These are phyloP conservation scores for Gigaspora rosea DNA, from an alignment of 192 early-diverging fungal genomes.

Conservation along the genomic window DNA sequence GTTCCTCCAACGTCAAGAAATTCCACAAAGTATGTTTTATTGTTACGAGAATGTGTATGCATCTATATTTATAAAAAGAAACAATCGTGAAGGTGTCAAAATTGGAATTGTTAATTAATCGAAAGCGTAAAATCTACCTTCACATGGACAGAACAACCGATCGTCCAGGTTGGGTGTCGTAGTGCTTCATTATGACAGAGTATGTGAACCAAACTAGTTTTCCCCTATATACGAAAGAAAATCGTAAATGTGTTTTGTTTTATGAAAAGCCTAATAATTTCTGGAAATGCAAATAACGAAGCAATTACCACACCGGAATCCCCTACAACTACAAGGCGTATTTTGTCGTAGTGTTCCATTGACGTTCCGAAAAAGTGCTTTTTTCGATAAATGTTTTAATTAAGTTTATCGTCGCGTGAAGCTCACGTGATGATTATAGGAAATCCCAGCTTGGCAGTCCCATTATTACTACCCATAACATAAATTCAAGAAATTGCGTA, in stretches of 20 bases:
- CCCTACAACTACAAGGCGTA: slow-evolving; percentile 28
- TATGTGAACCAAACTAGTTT: slow-evolving; percentile 55
- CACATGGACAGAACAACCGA: slow-evolving; percentile 56
- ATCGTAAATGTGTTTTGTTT: not conserved
- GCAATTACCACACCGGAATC: slow-evolving; percentile 33
- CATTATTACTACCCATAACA: too few species aligned
- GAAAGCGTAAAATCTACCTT: slow-evolving; percentile 32
- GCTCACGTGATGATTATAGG: too few species aligned
- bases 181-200: slow-evolving; percentile 52
- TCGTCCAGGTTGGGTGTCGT: slow-evolving; percentile 40
- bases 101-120: too few species aligned
- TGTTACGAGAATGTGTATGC: slow-evolving; percentile 24
- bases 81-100: too few species aligned
- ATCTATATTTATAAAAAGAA: slow-evolving; percentile 18
- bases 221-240: slow-evolving; percentile 39
- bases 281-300: not conserved
- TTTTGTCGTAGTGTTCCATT: slow-evolving; percentile 28
- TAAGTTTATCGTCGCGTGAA: too few species aligned
- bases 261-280: not conserved
- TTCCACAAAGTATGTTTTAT: slow-evolving; percentile 52
- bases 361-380: too few species aligned
- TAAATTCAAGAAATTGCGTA: too few species aligned
- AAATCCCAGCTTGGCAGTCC: too few species aligned
- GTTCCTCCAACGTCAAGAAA: slow-evolving; percentile 57
- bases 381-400: too few species aligned